A percentile compares a stretch with the other conserved stretches of the same genome.
Conservation (phyloP, 1,284 basidiomycete genomes). For the Ceratobasidium sp. region DNA sequence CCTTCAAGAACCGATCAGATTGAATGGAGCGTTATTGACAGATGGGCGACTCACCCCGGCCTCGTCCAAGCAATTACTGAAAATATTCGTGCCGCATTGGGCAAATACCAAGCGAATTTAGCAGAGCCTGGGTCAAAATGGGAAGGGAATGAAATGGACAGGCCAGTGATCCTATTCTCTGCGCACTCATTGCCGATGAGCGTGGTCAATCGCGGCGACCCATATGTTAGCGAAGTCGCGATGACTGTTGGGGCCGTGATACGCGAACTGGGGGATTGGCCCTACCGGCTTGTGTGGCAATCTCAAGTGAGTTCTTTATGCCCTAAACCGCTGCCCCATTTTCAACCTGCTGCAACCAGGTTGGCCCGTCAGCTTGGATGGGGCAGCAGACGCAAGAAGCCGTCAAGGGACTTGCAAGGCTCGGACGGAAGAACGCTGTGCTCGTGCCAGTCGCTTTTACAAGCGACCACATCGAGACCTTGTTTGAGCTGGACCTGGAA, state of each 20-base stretch:
- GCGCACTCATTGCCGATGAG: constrained; percentile 98
- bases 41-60: constrained; percentile 96
- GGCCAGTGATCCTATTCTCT: constrained; percentile 87
- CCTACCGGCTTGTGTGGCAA: constrained; percentile 98
- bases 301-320: constrained; percentile 66
- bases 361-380: constrained; percentile 98
- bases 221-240: constrained; percentile 96
- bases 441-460: constrained; percentile 98
- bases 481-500: constrained; percentile 97
- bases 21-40: constrained; percentile 97
- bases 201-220: constrained; percentile 97
- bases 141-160: constrained; percentile 33
- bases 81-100: constrained; percentile 87
- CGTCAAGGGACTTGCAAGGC: constrained; percentile 90
- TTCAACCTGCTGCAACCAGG: constrained; percentile 55
- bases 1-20: constrained; percentile 72
- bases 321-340: neutral
- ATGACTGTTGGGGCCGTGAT: constrained; percentile 93
- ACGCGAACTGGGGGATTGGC: constrained; percentile 70
- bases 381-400: constrained; percentile 96
- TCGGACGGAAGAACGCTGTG: constrained; percentile 89
- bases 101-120: constrained; percentile 78
- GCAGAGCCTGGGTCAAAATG: constrained; percentile 67
- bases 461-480: constrained; percentile 98
- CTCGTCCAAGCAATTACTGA: constrained; percentile 94